Evolutionary conservation across 2,329 filamentous ascomycete genomes (phyloP), one percentile per base, ranked within the genome.

Genomic region (Aspergillus neoniger): DNA sequence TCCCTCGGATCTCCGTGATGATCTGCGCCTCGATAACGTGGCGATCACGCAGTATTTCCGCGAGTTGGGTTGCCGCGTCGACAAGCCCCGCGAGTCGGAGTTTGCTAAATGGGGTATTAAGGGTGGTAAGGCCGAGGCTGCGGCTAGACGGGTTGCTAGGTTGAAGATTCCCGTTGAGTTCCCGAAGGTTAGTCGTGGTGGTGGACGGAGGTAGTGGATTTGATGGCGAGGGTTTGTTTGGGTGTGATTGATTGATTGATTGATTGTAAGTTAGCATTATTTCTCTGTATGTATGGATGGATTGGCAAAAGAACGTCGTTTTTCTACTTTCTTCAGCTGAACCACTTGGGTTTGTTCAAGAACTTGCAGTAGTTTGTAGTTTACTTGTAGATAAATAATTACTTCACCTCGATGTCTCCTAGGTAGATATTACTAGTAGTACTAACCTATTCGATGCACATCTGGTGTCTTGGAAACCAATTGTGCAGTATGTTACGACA

Each of bases 101-200:
- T 76, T 75, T 60, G 70, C 66, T 23, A 77, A 75, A 58, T 80
- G 75, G 72, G 76, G 73, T 14, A 73, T 80, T 52, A 87, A 85
- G 60, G 82, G 87, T 65, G 85, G 83, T 32, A 88, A 87, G 72
- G 85, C 85, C 1, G 83, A 86, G 69, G 84, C 83, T 4, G 75
- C 77, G 19, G 73, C 74, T 9, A 74, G 72, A 55, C 78, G 83
- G 61, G 79, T 93, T 53, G 92, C 90, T 12, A 87, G 87, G 67
- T 79, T 98, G 69, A 86, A 84, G 68, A 76, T 97, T 63, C 95
- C 95, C 3, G 79, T 97, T 50, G 84, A 88, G 61, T 97, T 97
- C 74, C 95, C 94, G 1, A 92, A 89, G 79, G 73, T 78, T 51
- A 79, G 69, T 70, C 77, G 72, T 66, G 75, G 72, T 63, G 77